Percentiles rank a stretch among this genome's conserved stretches.
Evolutionary conservation across 1,284 basidiomycete genomes (phyloP).

Genomic region (Cutaneotrichosporon cutaneum): DNA sequence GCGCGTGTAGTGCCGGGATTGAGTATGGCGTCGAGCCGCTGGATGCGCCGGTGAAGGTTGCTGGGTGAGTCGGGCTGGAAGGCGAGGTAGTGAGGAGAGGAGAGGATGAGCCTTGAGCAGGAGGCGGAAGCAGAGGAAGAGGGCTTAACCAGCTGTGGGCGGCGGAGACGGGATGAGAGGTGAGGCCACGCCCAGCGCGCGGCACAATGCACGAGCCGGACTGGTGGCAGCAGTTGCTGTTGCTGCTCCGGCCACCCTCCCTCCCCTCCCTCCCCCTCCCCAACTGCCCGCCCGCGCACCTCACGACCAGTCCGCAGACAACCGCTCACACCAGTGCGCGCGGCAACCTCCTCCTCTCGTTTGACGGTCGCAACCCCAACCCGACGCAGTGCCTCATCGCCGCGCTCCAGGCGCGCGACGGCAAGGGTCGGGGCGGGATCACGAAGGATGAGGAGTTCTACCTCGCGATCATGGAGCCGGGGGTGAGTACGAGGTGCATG

Average conservation of each 20-base stretch:
- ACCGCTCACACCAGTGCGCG: constrained; percentile 48
- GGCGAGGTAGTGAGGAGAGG: not conserved
- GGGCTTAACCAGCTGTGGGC: too few relatives aligned
- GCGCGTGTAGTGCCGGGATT: constrained; percentile 44
- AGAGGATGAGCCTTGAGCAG: not conserved
- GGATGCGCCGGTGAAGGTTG: constrained; percentile 60
- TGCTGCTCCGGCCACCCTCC: too few relatives aligned
- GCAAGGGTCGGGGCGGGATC: constrained; percentile 38
- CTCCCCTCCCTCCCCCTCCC: too few relatives aligned
- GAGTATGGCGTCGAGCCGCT: constrained; percentile 62
- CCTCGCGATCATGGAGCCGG: constrained; percentile 52
- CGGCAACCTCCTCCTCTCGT: constrained; percentile 71
- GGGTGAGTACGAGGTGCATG: constrained; percentile 26
- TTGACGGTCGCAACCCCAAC: constrained; percentile 59
- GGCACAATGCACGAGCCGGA: too few relatives aligned
- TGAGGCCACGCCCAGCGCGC: too few relatives aligned
- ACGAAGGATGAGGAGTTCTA: constrained; percentile 69
- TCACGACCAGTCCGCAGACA: not conserved
- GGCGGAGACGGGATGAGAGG: too few relatives aligned
- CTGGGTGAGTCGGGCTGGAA: constrained; percentile 54
- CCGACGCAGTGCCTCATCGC: constrained; percentile 68
- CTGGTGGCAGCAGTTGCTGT: too few relatives aligned
- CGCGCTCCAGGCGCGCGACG: constrained; percentile 57
- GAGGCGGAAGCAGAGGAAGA: not conserved
- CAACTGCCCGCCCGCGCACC: too few relatives aligned